phyloP scores from a whole-genome alignment of 2,329 filamentous ascomycete genomes.

The Clonostachys rhizophaga region DNA sequence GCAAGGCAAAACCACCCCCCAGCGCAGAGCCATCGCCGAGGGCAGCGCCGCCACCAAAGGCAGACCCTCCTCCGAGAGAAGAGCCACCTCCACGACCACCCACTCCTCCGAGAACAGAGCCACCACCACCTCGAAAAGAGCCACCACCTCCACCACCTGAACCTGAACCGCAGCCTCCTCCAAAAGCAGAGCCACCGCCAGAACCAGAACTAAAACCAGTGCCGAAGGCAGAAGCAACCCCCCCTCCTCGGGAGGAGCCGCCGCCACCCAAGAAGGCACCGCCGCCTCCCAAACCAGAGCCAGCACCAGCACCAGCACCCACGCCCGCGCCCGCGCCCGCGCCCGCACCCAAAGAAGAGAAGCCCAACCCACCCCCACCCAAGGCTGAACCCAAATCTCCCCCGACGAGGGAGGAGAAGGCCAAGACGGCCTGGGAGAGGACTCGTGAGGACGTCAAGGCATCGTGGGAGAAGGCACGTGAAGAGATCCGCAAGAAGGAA shows the following conservation, averaged over 20 bases:
- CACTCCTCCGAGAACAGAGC: neutral
- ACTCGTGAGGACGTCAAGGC: slow-evolving; percentile 26
- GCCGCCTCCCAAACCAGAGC: slow-evolving; percentile 9
- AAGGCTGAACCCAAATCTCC: slow-evolving; percentile 9
- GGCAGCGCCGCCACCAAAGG: neutral
- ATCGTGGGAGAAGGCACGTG: slow-evolving; percentile 65
- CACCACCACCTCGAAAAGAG: slow-evolving; percentile 7
- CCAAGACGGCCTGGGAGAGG: slow-evolving; percentile 14
- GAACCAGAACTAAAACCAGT: slow-evolving; percentile 10
- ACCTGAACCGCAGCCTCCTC: neutral
- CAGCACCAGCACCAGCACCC: slow-evolving; percentile 8
- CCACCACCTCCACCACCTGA: slow-evolving; percentile 11
- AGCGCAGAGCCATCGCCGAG: too few species aligned
- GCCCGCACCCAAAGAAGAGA: slow-evolving; percentile 10
- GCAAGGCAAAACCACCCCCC: too few species aligned
- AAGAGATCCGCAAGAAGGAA: slow-evolving; percentile 59
- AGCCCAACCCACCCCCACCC: slow-evolving; percentile 13
- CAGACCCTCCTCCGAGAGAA: neutral
- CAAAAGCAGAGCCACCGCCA: slow-evolving; percentile 6
- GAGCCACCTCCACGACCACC: neutral
- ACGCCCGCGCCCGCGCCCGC: neutral
- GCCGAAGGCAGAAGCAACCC: neutral
- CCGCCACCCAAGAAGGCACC: slow-evolving; percentile 2
- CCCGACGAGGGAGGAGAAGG: slow-evolving; percentile 7
- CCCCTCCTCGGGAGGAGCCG: neutral